Percentiles rank a stretch among this genome's conserved stretches.
Conservation (phyloP, 495 filamentous ascomycete genomes). For the Xylaria cubensis region DNA sequence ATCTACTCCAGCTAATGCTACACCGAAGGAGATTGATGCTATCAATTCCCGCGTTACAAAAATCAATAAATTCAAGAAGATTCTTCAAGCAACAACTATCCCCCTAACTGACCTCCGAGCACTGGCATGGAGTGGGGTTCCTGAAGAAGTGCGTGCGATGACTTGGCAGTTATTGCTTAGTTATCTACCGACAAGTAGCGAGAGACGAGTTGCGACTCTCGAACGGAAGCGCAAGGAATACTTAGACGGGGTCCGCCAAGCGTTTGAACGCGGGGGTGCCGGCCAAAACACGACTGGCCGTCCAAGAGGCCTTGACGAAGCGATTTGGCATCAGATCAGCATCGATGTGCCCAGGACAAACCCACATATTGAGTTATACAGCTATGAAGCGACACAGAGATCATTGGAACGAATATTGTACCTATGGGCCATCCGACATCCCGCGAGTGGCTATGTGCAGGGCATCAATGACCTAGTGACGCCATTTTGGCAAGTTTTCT, state of each 20-base stretch:
- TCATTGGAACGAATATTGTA: constrained; percentile 94
- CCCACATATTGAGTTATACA: constrained; percentile 91
- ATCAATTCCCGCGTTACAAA: constrained; percentile 87
- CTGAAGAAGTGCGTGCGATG: constrained; percentile 95
- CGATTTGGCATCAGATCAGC: constrained; percentile 98
- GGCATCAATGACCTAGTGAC: constrained; percentile 98
- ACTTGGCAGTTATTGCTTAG: constrained; percentile 96
- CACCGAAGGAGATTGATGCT: constrained; percentile 82
- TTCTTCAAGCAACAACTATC: constrained; percentile 90
- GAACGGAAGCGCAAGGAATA: constrained; percentile 98
- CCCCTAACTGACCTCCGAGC: constrained; percentile 81
- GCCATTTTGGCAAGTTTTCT: constrained; percentile 96
- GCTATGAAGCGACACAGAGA: constrained; percentile 93
- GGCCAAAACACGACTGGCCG: constrained; percentile 51
- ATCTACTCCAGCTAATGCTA: constrained; percentile 72
- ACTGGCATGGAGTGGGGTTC: constrained; percentile 90
- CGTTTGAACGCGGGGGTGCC: constrained; percentile 75
- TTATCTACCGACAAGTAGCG: constrained; percentile 93
- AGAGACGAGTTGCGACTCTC: constrained; percentile 85
- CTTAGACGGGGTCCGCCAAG: constrained; percentile 91
- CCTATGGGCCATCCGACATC: constrained; percentile 96
- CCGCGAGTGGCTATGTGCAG: constrained; percentile 96
- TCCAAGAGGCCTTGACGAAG: constrained; percentile 84
- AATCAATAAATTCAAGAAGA: constrained; percentile 98
- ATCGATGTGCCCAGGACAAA: constrained; percentile 98